Evolutionary conservation across 495 filamentous ascomycete genomes (phyloP).

Genomic region (Durotheca rogersii): DNA sequence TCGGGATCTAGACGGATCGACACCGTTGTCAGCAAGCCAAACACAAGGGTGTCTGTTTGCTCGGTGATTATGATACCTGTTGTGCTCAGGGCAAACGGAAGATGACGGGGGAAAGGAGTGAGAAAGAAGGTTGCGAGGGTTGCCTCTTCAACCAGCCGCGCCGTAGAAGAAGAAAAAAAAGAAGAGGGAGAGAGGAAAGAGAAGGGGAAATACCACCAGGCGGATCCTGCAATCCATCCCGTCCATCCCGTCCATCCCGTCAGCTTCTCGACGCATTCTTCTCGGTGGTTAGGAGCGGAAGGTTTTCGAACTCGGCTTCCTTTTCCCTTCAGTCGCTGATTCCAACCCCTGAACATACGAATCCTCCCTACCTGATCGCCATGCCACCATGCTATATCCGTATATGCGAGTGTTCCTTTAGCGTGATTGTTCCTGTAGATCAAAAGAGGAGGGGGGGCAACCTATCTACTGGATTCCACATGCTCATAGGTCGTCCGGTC

Average conservation of each 20-base stretch:
- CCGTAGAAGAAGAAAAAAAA: not conserved
- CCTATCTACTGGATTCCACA: no score
- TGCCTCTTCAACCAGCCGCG: not conserved
- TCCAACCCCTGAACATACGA: not conserved
- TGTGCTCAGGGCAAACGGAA: not conserved
- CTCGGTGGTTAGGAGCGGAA: not conserved
- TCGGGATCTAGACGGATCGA: constrained; percentile 22
- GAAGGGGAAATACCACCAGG: no score
- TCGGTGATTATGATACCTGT: not conserved
- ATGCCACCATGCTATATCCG: not conserved
- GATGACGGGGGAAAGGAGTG: not conserved
- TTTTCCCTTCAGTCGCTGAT: not conserved
- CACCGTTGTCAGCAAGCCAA: not conserved
- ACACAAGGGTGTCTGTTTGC: not conserved
- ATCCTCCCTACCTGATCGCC: not conserved
- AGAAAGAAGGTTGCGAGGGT: not conserved
- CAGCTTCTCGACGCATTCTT: not conserved
- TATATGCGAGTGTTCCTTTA: not conserved
- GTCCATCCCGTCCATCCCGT: no score
- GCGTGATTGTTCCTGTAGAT: not conserved
- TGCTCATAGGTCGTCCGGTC: no score
- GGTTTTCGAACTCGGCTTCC: not conserved
- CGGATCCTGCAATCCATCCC: not conserved
- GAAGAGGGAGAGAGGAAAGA: not conserved
- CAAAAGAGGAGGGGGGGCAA: no score